phyloP scores from a whole-genome alignment of 2,329 filamentous ascomycete species.

The Stylonectria norvegica region DNA sequence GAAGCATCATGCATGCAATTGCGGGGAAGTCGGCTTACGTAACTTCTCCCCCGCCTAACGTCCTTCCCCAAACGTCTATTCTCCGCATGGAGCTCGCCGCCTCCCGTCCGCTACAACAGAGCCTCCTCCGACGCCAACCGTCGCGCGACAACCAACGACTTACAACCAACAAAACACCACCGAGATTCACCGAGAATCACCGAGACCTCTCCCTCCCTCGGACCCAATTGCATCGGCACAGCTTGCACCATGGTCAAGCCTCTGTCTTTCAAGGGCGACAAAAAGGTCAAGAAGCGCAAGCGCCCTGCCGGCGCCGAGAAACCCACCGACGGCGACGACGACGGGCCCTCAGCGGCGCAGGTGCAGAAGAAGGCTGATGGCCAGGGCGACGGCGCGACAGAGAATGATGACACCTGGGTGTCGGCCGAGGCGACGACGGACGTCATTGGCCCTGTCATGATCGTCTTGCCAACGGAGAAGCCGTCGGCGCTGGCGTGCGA shows the following conservation, averaged over 20 bases:
- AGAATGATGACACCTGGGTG: constrained; percentile 86
- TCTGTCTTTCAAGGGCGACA: constrained; percentile 94
- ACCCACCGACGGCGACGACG: constrained; percentile 30
- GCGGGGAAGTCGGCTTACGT: constrained; percentile 23
- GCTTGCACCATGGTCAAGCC: constrained; percentile 72
- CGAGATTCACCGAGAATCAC: too few relatives aligned
- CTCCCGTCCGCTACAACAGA: constrained; percentile 18
- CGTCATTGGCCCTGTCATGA: constrained; percentile 74
- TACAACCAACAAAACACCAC: not conserved
- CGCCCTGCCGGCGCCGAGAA: constrained; percentile 55
- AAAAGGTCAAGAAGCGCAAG: constrained; percentile 90
- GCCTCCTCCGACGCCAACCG: constrained; percentile 8
- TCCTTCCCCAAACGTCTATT: constrained; percentile 1
- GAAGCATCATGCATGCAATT: constrained; percentile 3
- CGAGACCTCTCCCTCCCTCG: not conserved
- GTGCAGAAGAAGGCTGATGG: constrained; percentile 20
- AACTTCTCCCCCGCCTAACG: constrained; percentile 18
- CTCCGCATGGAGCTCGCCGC: constrained; percentile 32
- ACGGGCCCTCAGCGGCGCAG: constrained; percentile 14
- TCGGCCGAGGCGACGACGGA: constrained; percentile 72
- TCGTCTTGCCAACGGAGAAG: constrained; percentile 74
- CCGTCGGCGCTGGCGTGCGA: constrained; percentile 80
- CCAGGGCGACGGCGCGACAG: constrained; percentile 33
- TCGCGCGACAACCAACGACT: not conserved
- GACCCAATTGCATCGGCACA: not conserved